Conservation (phyloP, 306 rosid species). For the Styphnolobium japonicum region DNA sequence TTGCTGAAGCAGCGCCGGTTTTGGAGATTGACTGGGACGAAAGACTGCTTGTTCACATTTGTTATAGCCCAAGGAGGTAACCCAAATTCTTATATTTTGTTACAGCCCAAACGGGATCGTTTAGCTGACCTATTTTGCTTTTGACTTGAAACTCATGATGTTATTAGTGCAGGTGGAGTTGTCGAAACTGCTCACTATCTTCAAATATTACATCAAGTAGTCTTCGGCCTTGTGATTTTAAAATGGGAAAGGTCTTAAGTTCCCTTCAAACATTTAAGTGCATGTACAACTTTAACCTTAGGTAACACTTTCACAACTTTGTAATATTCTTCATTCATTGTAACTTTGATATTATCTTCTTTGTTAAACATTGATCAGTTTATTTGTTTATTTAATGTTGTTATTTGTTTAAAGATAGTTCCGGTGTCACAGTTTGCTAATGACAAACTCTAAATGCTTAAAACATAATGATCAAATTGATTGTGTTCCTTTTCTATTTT, state of each 20-base stretch:
- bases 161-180: conserved; percentile 69
- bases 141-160: conserved; percentile 15
- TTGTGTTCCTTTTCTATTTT: background rate
- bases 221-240: conserved; percentile 90
- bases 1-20: conserved; percentile 73
- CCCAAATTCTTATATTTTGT: background rate
- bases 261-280: conserved; percentile 79
- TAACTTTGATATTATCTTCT: background rate
- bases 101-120: background rate
- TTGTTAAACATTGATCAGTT: background rate
- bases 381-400: background rate
- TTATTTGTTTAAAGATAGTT: background rate
- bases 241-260: conserved; percentile 75
- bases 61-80: conserved; percentile 87
- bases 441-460: background rate
- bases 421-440: background rate
- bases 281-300: conserved; percentile 66
- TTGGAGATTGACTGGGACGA: conserved; percentile 54
- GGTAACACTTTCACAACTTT: conserved; percentile 46
- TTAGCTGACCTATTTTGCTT: background rate
- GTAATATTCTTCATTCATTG: background rate
- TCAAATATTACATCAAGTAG: conserved; percentile 75
- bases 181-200: conserved; percentile 68
- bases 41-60: conserved; percentile 79
- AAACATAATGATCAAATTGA: background rate